Base-by-base conservation (phyloP, 2,329 filamentous ascomycete species). In the Hypoxylon sp. region DNA sequence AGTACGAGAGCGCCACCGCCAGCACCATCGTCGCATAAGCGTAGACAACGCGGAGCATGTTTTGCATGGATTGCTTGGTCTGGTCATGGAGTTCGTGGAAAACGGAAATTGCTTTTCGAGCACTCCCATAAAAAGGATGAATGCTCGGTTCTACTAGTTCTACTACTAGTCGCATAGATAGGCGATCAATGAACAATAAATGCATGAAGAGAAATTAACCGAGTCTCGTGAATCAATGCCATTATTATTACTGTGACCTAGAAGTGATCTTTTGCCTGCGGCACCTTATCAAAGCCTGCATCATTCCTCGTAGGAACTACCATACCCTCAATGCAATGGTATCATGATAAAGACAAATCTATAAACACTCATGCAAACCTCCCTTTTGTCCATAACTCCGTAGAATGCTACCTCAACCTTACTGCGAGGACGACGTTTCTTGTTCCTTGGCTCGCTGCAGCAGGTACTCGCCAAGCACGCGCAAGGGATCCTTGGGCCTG, bases 1-100 rank as follows among this genome's bases (percentile, higher is more conserved):
- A 93, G 88, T 98, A 98, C 90, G 95, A 98, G 92, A 93, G 89
- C 84, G 93, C 95, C 83, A 98, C 95, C 78, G 95, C 95, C 86
- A 93, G 89, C 89, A 97, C 94, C 82, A 87, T 97, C 79, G 94
- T 97, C 83, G 90, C 94, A 84, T 97, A 95, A 91, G 84, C 81
- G 79, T 68, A 54, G 68, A 63, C 44, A 53, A 27, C 24, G 24
- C 10, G 51, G 35, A 68, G 53, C 65, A 62, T 69, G 67, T 67
- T 58, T 65, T 71, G 73, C 69, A 73, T 73, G 52, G 62, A 63
- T 71, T 70, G 69, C 70, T 62, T 70, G 74, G 64, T 69, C 58
- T 68, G 65, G 75, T 74, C 75, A 78, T 69, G 77, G 77, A 77
- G 77, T 79, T 78, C 67, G 70, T 72, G 75, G 75, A 75, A 67